Base-by-base conservation (phyloP, 2,329 filamentous ascomycete genomes). In the Calonectria henricotiae region DNA sequence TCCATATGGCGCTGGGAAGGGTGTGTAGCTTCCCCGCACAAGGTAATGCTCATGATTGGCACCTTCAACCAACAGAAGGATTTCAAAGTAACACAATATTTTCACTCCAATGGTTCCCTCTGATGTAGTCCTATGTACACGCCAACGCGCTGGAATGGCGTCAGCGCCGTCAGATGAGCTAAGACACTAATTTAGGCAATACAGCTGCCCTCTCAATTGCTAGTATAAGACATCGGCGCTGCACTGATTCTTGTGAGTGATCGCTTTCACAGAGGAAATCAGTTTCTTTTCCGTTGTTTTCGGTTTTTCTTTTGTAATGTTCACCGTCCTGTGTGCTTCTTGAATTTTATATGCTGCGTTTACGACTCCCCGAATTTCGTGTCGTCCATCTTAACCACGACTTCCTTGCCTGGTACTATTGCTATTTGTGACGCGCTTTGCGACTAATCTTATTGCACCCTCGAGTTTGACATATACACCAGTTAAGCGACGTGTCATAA, bases 101-200 rank as follows among this genome's bases (percentile, higher is more conserved):
- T 15, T 6, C 8, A 8, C 25, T 17, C 51, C 51, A 58, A 58
- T 58, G 12, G 4, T 12, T 7, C 23, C 8, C 20, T 2, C 23
- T 20, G 4, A 2, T 25, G 11, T 39, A 39, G 7, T 20, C 2
- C 25, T 39, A 27, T n/a, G 20, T 39, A 23, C 51, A 58, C 51
- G 39, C 51, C 51, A 37, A 25, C 4, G 39, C 11, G 23, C 39
- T 58, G 17, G 51, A 58, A 58, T 15, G 32, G 35, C 35, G 51
- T 58, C 32, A 58, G 51, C 8, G 32, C 20, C 35, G 51, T 58
- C 32, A 58, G 51, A 58, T 25, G 51, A 5, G 23, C 12, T 37
- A 13, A 8, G 3, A 11, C 15, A 37, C 51, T 58, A 58, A 58
- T 58, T 58, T 58, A 58, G 37, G n/a, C 25, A 23, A 12, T 17